Evolutionary conservation across 257 asterid species (phyloP).

Genomic region (Solanum pennellii): DNA sequence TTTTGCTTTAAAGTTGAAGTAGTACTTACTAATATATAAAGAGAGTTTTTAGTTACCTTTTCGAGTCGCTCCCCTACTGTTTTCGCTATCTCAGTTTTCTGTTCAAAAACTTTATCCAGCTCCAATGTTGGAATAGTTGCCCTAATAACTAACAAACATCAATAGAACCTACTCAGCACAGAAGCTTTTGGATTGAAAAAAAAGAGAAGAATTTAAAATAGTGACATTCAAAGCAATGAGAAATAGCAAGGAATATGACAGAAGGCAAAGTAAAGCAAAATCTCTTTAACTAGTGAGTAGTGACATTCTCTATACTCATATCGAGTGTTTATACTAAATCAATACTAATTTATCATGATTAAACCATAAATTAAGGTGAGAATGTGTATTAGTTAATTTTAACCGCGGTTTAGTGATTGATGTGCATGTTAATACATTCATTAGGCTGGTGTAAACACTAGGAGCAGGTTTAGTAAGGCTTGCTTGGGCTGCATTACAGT

Average conservation of each 20-base stretch:
- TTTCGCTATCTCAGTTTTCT: conserved; percentile 13
- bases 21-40: neutral
- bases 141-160: conserved; percentile 7
- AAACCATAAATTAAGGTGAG: neutral
- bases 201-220: neutral
- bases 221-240: neutral
- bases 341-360: neutral
- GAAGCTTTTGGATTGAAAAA: neutral
- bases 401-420: neutral
- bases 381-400: neutral
- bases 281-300: neutral
- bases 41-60: conserved; percentile 6
- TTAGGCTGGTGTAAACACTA: neutral
- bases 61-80: conserved; percentile 6
- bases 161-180: neutral
- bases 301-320: neutral
- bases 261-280: neutral
- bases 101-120: conserved; percentile 11
- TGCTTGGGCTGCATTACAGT: neutral
- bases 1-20: neutral
- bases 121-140: conserved; percentile 11
- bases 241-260: no score
- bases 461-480: neutral
- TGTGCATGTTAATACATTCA: neutral
- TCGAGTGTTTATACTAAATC: neutral